These are phyloP conservation scores for Beauveria varroae DNA, from an alignment of 2,329 filamentous ascomycete genomes.

Conservation along the genomic window DNA sequence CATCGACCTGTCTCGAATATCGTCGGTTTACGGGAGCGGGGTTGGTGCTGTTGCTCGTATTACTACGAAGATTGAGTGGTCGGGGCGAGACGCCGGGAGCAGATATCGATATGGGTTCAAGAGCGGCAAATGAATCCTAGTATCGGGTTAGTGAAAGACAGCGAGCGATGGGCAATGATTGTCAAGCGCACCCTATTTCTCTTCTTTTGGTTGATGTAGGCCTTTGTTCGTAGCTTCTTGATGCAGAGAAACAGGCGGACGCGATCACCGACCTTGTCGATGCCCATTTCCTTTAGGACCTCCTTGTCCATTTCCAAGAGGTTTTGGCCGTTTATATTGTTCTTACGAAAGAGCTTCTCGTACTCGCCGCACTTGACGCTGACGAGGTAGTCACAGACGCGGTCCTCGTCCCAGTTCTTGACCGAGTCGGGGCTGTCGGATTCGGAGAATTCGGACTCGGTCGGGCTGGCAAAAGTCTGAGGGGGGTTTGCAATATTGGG, in stretches of 20 bases:
- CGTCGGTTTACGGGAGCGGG: conserved; percentile 43
- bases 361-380: conserved; percentile 93
- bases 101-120: conserved; percentile 52
- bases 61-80: conserved; percentile 51
- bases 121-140: conserved; percentile 74
- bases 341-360: conserved; percentile 78
- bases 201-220: conserved; percentile 71
- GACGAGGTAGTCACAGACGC: conserved; percentile 82
- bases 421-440: conserved; percentile 67
- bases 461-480: conserved; percentile 69
- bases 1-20: conserved; percentile 55
- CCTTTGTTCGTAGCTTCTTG: conserved; percentile 72
- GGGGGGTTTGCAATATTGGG: conserved; percentile 41
- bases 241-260: conserved; percentile 84
- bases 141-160: neutral
- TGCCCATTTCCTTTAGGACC: conserved; percentile 93
- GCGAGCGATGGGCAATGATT: neutral
- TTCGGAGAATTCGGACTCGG: conserved; percentile 88
- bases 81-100: conserved; percentile 36
- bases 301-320: conserved; percentile 95
- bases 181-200: conserved; percentile 65
- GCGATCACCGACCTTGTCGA: conserved; percentile 94
- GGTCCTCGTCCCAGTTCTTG: conserved; percentile 85
- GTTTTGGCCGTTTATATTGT: conserved; percentile 97
- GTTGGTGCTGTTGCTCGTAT: conserved; percentile 22